These are phyloP conservation scores for Geotrichum australiense DNA, from an alignment of 1,139 yeast species.

Conservation along the genomic window DNA sequence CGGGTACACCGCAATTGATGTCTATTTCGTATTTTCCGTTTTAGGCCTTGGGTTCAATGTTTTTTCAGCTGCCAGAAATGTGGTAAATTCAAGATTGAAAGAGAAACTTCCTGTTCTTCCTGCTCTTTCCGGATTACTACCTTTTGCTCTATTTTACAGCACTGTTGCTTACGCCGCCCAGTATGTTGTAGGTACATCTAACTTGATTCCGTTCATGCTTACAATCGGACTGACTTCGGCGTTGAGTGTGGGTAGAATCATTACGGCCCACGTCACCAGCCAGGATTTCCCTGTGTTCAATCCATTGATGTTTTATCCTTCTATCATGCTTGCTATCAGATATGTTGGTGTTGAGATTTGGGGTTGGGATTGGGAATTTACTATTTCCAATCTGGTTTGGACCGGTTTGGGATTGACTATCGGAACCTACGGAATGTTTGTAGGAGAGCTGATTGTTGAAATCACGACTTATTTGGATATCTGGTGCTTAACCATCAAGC, in stretches of 20 bases:
- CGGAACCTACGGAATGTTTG: constrained; percentile 73
- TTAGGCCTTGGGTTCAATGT: constrained; percentile 64
- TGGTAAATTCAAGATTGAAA: constrained; percentile 44
- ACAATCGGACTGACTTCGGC: constrained; percentile 75
- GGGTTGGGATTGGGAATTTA: constrained; percentile 25
- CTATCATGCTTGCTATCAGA: constrained; percentile 45
- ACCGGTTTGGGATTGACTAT: constrained; percentile 66
- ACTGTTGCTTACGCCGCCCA: constrained; percentile 45
- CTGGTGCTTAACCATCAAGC: constrained; percentile 77
- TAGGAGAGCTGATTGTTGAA: constrained; percentile 74
- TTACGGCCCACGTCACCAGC: constrained; percentile 76
- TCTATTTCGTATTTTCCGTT: constrained; percentile 46
- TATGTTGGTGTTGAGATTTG: constrained; percentile 28
- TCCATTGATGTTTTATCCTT: constrained; percentile 64
- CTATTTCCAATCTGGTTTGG: constrained; percentile 42
- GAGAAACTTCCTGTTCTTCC: constrained; percentile 30
- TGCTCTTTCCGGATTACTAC: constrained; percentile 60
- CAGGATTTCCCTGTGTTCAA: constrained; percentile 70
- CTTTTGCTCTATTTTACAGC: constrained; percentile 61
- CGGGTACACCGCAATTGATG: constrained; percentile 34
- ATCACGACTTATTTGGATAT: constrained; percentile 80
- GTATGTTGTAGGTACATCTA: constrained; percentile 38
- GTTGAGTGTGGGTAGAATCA: constrained; percentile 81
- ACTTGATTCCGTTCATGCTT: constrained; percentile 52
- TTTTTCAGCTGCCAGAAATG: constrained; percentile 65